Conservation (phyloP, 495 filamentous ascomycete species). For the Terfezia boudieri region DNA sequence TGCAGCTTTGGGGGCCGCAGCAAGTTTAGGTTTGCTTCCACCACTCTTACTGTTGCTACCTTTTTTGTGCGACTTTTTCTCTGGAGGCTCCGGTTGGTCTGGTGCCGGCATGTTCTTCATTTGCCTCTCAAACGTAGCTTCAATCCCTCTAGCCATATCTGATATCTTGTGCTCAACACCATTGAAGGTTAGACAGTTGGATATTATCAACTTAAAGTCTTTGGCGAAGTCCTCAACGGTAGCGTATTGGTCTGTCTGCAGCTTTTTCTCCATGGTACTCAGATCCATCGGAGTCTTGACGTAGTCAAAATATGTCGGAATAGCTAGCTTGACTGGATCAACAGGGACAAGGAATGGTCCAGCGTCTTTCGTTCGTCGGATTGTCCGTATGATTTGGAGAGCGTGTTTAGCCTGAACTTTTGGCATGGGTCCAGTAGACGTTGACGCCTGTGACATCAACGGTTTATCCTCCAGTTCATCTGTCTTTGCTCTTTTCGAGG, state of each 20-base stretch:
- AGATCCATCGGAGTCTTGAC: slow-evolving; percentile 68
- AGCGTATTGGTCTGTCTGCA: slow-evolving; percentile 35
- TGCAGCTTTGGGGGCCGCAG: slow-evolving; percentile 11
- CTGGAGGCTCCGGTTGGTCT: slow-evolving; percentile 29
- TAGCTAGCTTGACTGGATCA: slow-evolving; percentile 38
- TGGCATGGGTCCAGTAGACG: slow-evolving; percentile 8
- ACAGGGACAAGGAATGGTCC: slow-evolving; percentile 54
- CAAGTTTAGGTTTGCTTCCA: slow-evolving; percentile 6
- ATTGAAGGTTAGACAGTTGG: slow-evolving; percentile 65
- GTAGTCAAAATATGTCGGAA: slow-evolving; percentile 46
- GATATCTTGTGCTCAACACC: slow-evolving; percentile 52
- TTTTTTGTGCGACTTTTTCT: slow-evolving; percentile 19
- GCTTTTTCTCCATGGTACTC: slow-evolving; percentile 51
- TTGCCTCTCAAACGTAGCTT: slow-evolving; percentile 35
- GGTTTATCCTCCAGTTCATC: slow-evolving; percentile 21
- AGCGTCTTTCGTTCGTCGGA: slow-evolving; percentile 64
- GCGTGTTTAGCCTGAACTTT: slow-evolving; percentile 26
- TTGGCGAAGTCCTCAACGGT: slow-evolving; percentile 39
- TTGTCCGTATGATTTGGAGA: slow-evolving; percentile 34
- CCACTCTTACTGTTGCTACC: slow-evolving; percentile 26
- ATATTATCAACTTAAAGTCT: slow-evolving; percentile 52
- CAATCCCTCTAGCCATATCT: slow-evolving; percentile 35
- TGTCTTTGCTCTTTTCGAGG: slow-evolving; percentile 54
- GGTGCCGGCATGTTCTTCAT: slow-evolving; percentile 28
- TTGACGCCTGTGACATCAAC: slow-evolving; percentile 7